These are phyloP conservation scores for Xylariales sp. DNA, from an alignment of 2,329 filamentous ascomycete genomes.

Conservation along the genomic window DNA sequence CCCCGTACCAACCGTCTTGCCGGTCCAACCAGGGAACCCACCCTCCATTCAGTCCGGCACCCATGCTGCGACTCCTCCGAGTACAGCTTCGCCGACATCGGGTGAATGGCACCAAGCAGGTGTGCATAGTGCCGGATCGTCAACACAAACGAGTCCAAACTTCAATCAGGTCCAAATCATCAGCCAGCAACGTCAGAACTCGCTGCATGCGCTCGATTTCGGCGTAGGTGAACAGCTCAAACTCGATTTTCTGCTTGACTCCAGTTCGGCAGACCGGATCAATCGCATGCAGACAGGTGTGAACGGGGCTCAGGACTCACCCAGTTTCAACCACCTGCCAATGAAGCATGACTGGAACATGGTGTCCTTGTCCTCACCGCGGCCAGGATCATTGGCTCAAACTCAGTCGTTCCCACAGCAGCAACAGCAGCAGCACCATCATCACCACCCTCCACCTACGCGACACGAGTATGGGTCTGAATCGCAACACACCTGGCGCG, in stretches of 20 bases:
- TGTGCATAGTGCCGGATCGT: constrained; percentile 10
- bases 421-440: neutral
- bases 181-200: constrained; percentile 44
- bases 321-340: constrained; percentile 38
- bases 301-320: constrained; percentile 42
- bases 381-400: constrained; percentile 1
- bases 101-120: constrained; percentile 22
- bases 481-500: constrained; percentile 9
- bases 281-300: constrained; percentile 46
- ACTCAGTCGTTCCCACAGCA: neutral
- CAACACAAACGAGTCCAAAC: constrained; percentile 17
- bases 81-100: constrained; percentile 30
- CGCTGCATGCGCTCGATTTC: constrained; percentile 54
- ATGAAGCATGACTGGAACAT: constrained; percentile 48
- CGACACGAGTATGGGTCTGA: neutral
- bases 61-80: constrained; percentile 34
- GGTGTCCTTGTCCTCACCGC: constrained; percentile 9
- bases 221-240: constrained; percentile 60
- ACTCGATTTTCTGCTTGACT: constrained; percentile 68
- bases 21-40: constrained; percentile 12
- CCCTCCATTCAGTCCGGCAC: constrained; percentile 23
- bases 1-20: constrained; percentile 2
- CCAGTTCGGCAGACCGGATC: constrained; percentile 42
- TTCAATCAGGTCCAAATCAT: constrained; percentile 25
- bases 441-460: neutral